Conservation (phyloP, 208 protist genomes). For the Porcisia deanei region DNA sequence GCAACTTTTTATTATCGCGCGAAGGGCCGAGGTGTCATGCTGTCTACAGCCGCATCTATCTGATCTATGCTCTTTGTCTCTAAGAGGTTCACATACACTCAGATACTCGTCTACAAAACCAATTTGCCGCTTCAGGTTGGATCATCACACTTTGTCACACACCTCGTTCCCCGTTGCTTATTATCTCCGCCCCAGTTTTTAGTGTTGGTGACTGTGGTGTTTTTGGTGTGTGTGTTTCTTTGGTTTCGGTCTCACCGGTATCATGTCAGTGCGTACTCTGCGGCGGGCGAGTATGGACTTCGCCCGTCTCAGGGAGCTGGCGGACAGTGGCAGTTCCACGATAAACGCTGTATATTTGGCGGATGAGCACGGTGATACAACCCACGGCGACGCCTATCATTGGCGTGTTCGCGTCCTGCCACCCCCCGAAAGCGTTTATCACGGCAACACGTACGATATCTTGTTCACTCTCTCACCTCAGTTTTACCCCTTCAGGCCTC, state of each 20-base stretch:
- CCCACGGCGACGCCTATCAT: conserved; percentile 34
- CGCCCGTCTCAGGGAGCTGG: conserved; percentile 22
- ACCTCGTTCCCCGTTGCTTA: no score
- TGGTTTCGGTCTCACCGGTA: neutral
- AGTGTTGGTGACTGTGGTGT: neutral
- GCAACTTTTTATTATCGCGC: no score
- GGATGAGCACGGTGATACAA: conserved; percentile 15
- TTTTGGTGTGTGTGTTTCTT: neutral
- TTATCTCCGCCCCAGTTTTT: neutral
- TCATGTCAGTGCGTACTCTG: conserved; percentile 22
- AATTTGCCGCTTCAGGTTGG: no score
- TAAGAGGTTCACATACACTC: no score
- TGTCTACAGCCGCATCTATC: no score
- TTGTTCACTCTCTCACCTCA: conserved; percentile 37
- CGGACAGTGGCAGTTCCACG: neutral
- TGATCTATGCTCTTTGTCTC: no score
- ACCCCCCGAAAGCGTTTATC: conserved; percentile 53
- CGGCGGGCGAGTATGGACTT: conserved; percentile 51
- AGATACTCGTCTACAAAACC: no score
- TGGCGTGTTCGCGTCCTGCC: conserved; percentile 49
- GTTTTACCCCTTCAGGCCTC: conserved; percentile 68
- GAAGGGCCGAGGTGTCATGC: no score
- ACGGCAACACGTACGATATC: conserved; percentile 38
- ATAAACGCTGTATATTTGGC: conserved; percentile 15
- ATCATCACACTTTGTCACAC: no score